A percentile compares a stretch with the other conserved stretches of the same genome.
Conservation (phyloP, 768 basidiomycete species). For the Thelephora aurantiotincta region DNA sequence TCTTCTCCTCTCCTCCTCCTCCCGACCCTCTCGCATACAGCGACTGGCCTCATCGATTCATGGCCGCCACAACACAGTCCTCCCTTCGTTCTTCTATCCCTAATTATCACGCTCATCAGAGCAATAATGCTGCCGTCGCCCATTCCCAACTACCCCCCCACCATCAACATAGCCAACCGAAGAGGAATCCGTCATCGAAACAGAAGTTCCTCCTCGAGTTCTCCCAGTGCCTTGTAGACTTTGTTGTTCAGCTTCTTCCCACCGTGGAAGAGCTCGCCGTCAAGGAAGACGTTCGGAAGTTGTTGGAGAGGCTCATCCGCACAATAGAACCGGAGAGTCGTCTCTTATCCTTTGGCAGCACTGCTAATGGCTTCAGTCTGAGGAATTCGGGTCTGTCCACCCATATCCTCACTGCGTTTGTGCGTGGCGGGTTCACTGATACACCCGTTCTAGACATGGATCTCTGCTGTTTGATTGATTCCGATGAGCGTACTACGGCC, state of each 20-base stretch:
- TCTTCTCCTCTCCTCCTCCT: background rate
- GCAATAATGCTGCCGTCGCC: background rate
- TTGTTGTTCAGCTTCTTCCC: constrained; percentile 84
- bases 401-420: background rate
- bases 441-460: constrained; percentile 70
- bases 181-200: constrained; percentile 17
- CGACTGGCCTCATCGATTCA: background rate
- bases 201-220: constrained; percentile 68
- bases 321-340: constrained; percentile 89
- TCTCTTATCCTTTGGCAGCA: constrained; percentile 89
- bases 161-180: background rate
- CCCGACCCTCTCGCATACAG: background rate
- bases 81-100: background rate
- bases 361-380: constrained; percentile 93
- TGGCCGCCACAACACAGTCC: background rate
- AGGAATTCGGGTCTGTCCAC: constrained; percentile 68
- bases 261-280: constrained; percentile 82
- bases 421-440: background rate
- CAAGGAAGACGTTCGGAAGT: constrained; percentile 91
- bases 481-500: constrained; percentile 63
- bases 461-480: constrained; percentile 91
- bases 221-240: constrained; percentile 85
- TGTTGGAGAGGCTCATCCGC: constrained; percentile 89
- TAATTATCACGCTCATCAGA: background rate
- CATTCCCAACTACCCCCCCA: background rate